Conservation (phyloP, 805 yeast genomes). For the Metschnikowia arizonensis region DNA sequence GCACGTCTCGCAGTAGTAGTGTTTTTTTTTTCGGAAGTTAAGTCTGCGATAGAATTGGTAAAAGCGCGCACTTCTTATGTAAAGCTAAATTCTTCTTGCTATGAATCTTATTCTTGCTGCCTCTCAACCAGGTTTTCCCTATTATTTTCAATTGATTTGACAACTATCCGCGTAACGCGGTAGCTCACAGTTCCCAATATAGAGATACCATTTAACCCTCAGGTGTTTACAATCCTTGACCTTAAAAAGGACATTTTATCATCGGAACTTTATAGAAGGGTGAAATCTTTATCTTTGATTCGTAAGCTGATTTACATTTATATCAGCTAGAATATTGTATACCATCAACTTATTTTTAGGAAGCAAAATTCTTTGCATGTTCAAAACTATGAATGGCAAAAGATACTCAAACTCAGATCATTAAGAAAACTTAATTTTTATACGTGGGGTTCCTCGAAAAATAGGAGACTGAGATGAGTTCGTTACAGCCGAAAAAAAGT, state of each 20-base stretch:
- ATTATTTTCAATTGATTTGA: not conserved
- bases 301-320: constrained; percentile 23
- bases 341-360: constrained; percentile 24
- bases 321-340: constrained; percentile 25
- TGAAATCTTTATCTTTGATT: constrained; percentile 24
- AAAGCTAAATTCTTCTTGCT: not conserved
- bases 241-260: constrained; percentile 42
- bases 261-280: constrained; percentile 27
- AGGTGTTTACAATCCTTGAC: constrained; percentile 4
- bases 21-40: constrained; percentile 4
- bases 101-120: not conserved
- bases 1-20: not conserved
- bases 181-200: not conserved
- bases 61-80: constrained; percentile 6
- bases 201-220: not conserved
- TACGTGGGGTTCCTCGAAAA: constrained; percentile 44
- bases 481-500: no score
- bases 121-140: not conserved
- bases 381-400: constrained; percentile 45
- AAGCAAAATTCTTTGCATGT: constrained; percentile 40
- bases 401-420: constrained; percentile 39
- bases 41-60: constrained; percentile 4
- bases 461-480: constrained; percentile 39
- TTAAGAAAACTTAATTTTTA: constrained; percentile 33
- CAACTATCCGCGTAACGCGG: not conserved